A percentile compares a stretch with the other conserved stretches of the same genome.
These are phyloP conservation scores for Hypoxylon subgilvum DNA, from an alignment of 495 filamentous ascomycete species.

Conservation along the genomic window DNA sequence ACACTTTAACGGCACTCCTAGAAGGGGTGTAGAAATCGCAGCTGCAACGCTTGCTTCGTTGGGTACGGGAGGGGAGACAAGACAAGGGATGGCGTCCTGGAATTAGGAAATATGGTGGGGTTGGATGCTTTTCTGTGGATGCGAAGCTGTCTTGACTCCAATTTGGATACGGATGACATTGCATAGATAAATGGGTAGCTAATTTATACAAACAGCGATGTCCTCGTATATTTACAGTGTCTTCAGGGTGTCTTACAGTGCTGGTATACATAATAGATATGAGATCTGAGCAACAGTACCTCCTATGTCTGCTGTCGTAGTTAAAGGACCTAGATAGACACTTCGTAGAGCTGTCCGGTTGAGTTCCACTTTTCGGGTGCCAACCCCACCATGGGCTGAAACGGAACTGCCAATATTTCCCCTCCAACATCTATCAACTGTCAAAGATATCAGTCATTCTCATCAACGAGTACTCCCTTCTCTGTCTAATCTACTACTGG, in stretches of 20 bases:
- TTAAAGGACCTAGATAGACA: too few species aligned
- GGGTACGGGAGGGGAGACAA: slow-evolving; percentile 8
- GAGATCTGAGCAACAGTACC: too few species aligned
- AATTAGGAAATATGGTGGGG: neutral
- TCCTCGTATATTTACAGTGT: neutral
- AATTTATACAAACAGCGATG: slow-evolving; percentile 10
- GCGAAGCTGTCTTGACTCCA: neutral
- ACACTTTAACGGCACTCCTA: neutral
- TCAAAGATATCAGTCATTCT: slow-evolving; percentile 9
- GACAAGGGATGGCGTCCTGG: neutral
- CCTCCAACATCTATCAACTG: slow-evolving; percentile 31
- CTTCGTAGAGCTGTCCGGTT: too few species aligned
- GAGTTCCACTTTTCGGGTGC: neutral
- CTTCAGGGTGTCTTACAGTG: too few species aligned
- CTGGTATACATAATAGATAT: too few species aligned
- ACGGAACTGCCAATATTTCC: slow-evolving; percentile 21
- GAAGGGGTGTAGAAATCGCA: slow-evolving; percentile 17
- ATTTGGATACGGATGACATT: neutral
- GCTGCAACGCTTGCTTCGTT: slow-evolving; percentile 21
- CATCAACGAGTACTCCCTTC: slow-evolving; percentile 2
- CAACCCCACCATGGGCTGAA: neutral
- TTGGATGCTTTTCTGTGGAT: neutral
- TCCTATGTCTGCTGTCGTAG: too few species aligned
- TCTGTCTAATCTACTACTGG: slow-evolving; percentile 17
- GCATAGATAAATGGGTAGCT: slow-evolving; percentile 1